These are phyloP conservation scores for Forsythia viridissima DNA, from an alignment of 257 asterid species.

Conservation along the genomic window DNA sequence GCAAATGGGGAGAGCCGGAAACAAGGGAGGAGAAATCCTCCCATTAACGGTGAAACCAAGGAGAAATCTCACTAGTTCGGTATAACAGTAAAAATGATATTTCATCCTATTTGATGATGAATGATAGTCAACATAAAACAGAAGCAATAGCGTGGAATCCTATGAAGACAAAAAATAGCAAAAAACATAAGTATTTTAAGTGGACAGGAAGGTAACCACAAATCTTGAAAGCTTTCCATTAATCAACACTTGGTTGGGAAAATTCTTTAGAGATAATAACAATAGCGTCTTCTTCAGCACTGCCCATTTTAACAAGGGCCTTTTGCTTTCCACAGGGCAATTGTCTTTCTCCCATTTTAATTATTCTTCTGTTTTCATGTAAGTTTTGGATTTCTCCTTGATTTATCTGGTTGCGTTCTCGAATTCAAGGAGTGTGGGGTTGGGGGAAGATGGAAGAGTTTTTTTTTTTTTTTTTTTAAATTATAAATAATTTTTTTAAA, in stretches of 20 bases:
- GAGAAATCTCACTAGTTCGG: too few relatives aligned
- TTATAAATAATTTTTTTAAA: too few relatives aligned
- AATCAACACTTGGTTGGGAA: not conserved
- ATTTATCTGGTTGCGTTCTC: too few relatives aligned
- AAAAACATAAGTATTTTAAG: not conserved
- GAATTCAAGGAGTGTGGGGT: too few relatives aligned
- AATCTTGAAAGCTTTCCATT: not conserved
- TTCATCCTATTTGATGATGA: too few relatives aligned
- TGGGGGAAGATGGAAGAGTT: too few relatives aligned
- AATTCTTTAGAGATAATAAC: conserved; percentile 10
- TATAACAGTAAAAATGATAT: too few relatives aligned
- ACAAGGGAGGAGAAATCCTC: too few relatives aligned
- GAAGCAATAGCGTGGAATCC: not conserved
- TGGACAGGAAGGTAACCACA: not conserved
- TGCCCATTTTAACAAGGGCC: conserved; percentile 39
- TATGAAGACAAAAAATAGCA: not conserved
- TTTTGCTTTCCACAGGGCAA: conserved; percentile 29
- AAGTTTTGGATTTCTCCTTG: not conserved
- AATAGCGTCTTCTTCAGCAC: conserved; percentile 46
- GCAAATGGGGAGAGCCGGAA: too few relatives aligned
- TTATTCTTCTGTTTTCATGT: conserved; percentile 44
- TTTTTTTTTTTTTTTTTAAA: too few relatives aligned
- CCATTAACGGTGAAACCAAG: too few relatives aligned
- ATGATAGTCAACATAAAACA: too few relatives aligned
- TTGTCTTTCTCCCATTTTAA: conserved; percentile 33